Evolutionary conservation across 1,284 basidiomycete genomes (phyloP).

Genomic region (Volvariella surrecta): DNA sequence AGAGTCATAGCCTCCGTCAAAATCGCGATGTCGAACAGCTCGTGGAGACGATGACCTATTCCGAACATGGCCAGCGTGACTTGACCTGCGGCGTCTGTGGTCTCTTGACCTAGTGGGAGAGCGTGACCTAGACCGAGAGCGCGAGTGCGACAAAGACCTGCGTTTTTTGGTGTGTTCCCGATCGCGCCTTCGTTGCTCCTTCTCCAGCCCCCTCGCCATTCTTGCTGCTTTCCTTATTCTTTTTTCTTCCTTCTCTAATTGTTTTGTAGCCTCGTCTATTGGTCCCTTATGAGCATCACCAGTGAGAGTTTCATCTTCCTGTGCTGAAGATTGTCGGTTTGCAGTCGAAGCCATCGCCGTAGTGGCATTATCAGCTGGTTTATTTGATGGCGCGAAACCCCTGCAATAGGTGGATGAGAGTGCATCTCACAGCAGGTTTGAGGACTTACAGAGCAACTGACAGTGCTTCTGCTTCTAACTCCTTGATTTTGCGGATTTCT

Average conservation of each 20-base stretch:
- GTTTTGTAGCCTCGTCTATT: conserved; percentile 20
- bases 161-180: conserved; percentile 21
- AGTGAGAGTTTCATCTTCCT: too few species aligned
- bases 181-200: conserved; percentile 48
- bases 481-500: conserved; percentile 77
- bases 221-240: conserved; percentile 37
- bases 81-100: conserved; percentile 10
- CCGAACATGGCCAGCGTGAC: conserved; percentile 8
- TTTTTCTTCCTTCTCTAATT: conserved; percentile 47
- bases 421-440: not conserved
- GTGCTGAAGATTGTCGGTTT: too few species aligned
- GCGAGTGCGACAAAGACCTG: conserved; percentile 36
- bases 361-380: conserved; percentile 16
- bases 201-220: conserved; percentile 21
- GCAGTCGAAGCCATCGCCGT: conserved; percentile 9
- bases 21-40: too few species aligned
- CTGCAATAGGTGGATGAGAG: conserved; percentile 22
- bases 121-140: conserved; percentile 20
- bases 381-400: conserved; percentile 54
- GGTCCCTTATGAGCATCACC: conserved; percentile 17
- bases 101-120: conserved; percentile 17
- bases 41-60: too few species aligned
- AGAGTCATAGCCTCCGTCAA: conserved; percentile 26
- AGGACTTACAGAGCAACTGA: conserved; percentile 63
- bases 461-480: conserved; percentile 81